Base-by-base conservation (phyloP, 1,139 yeast species). In the Kodamaea anthophila region DNA sequence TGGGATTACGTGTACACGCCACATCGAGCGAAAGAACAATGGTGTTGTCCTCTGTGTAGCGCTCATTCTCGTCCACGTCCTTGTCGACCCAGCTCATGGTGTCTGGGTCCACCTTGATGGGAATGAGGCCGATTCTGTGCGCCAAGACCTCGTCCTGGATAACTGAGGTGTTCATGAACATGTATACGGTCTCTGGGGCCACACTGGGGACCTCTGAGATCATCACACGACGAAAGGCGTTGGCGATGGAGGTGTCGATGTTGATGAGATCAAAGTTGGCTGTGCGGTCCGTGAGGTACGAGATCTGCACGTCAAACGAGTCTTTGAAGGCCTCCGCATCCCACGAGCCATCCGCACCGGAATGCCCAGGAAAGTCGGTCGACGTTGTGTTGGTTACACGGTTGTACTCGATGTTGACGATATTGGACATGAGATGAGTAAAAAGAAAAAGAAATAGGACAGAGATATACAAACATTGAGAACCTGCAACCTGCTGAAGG, bases 141-240 rank as follows among this genome's bases (percentile, higher is more conserved):
- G 98, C 91, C 44, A 91, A 72, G 9, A 91, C 96, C 61, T 91
- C 98, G 55, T 91, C 98, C 56, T 88, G 97, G 40, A 91, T 84
- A 31, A 91, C 96, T 3, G 96, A 84, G 2, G 98, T 91, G 60
- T 91, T 91, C 70, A 86, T 88, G 63, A 82, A 83, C 41, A 91
- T 72, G 53, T 82, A 88, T 18, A 91, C 86, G 39, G 83, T 75
- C 56, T 91, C 98, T 16, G 94, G 84, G 6, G 98, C 98, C 27
- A 91, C 94, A 3, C 93, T 74, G 12, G 98, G 98, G 19, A 91
- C 95, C 55, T 91, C 98, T 1, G 96, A 76, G 39, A 91, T 78
- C 96, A 91, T 88, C 44, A 91, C 84, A 53, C 98, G 82, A 52
- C 98, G 83, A 61, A 91, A 87, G 0, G 98, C 97, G 64, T 91